A percentile compares a stretch with the other conserved stretches of the same genome.
These are phyloP conservation scores for Colletotrichum sp. DNA, from an alignment of 2,329 filamentous ascomycete genomes.

Conservation along the genomic window DNA sequence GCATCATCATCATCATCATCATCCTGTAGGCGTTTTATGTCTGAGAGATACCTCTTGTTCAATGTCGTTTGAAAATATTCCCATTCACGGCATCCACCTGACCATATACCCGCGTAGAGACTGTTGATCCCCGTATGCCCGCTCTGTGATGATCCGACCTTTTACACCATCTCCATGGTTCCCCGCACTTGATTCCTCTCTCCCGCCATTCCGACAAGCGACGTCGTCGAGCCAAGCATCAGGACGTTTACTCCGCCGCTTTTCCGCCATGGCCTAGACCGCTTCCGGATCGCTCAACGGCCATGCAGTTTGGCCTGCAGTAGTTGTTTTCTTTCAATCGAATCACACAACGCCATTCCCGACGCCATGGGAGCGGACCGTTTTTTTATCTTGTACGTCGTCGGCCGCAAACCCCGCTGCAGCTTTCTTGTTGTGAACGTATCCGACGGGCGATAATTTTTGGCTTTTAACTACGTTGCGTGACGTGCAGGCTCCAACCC, in stretches of 20 bases:
- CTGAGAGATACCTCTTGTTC: conserved; percentile 18
- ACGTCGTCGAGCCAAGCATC: conserved; percentile 3
- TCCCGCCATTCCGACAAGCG: background rate
- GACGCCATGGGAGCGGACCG: conserved; percentile 1
- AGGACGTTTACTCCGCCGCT: background rate
- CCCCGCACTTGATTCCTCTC: background rate
- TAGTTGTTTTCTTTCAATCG: background rate
- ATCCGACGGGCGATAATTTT: background rate
- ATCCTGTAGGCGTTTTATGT: conserved; percentile 16
- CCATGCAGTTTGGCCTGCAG: conserved; percentile 1
- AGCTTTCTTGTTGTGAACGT: fast-evolving
- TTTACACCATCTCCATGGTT: background rate
- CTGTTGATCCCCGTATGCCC: background rate
- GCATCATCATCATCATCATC: background rate
- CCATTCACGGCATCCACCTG: background rate
- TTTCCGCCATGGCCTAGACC: background rate
- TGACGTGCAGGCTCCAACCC: background rate
- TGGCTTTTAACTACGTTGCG: background rate
- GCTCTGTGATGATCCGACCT: background rate
- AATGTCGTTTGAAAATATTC: background rate
- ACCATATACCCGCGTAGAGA: background rate
- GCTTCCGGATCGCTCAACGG: background rate
- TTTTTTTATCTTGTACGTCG: background rate
- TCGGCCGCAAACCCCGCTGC: background rate
- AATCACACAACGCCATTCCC: conserved; percentile 10